Evolutionary conservation across 2,329 filamentous ascomycete genomes (phyloP).

Genomic region (Aspergillus sp.): DNA sequence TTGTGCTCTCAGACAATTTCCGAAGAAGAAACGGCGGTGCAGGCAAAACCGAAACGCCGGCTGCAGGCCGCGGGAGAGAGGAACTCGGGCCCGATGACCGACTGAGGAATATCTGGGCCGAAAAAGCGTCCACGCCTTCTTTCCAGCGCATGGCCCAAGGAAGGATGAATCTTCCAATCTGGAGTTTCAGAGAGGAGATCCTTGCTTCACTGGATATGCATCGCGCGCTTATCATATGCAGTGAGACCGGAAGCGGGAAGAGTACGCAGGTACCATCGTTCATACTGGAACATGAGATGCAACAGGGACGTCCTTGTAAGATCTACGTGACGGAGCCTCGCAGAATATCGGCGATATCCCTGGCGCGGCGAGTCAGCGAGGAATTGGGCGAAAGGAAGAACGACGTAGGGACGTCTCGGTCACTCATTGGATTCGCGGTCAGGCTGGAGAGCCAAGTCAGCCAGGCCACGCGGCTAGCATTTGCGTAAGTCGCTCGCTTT

Average conservation of each 20-base stretch:
- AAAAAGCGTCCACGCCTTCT: slow-evolving; percentile 41
- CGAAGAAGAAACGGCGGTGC: slow-evolving; percentile 40
- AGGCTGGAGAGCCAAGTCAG: slow-evolving; percentile 80
- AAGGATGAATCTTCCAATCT: slow-evolving; percentile 80
- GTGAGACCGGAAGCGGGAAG: slow-evolving; percentile 94
- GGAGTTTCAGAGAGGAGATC: slow-evolving; percentile 69
- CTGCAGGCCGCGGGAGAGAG: slow-evolving; percentile 15
- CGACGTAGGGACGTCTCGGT: slow-evolving; percentile 72
- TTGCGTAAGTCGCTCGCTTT: slow-evolving; percentile 52
- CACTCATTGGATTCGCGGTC: slow-evolving; percentile 89
- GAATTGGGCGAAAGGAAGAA: slow-evolving; percentile 78
- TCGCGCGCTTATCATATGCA: slow-evolving; percentile 86
- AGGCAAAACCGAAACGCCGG: slow-evolving; percentile 18
- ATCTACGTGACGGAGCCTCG: slow-evolving; percentile 93
- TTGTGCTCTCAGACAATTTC: slow-evolving; percentile 70
- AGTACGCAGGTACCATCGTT: slow-evolving; percentile 96
- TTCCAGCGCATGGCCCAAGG: slow-evolving; percentile 73
- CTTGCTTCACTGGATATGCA: slow-evolving; percentile 66
- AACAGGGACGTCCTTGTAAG: slow-evolving; percentile 71
- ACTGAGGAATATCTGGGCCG: slow-evolving; percentile 42
- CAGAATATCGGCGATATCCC: slow-evolving; percentile 88
- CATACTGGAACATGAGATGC: slow-evolving; percentile 79
- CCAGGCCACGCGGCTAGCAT: slow-evolving; percentile 73
- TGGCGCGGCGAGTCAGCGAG: slow-evolving; percentile 86
- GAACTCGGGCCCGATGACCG: slow-evolving; percentile 25